Percentiles rank a stretch among this genome's conserved stretches.
Conservation (phyloP, 768 basidiomycete genomes). For the Nevesoporus exiguus region DNA sequence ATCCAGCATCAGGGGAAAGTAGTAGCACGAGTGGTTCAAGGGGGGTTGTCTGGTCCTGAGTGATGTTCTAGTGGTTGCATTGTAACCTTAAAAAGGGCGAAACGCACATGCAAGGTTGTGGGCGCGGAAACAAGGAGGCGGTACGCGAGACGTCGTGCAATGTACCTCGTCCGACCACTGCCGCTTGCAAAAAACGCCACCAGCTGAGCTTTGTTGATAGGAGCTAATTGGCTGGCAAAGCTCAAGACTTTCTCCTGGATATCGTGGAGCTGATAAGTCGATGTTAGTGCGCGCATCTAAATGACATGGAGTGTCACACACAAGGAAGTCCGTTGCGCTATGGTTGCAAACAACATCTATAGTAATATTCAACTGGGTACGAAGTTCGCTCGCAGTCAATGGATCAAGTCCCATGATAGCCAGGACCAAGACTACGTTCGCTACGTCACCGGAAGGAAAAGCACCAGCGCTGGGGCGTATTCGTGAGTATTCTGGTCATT, state of each 20-base stretch:
- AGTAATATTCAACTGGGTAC: slow-evolving; percentile 43
- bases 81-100: background rate
- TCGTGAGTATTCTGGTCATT: background rate
- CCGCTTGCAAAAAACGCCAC: slow-evolving; percentile 51
- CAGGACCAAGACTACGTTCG: slow-evolving; percentile 48
- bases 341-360: slow-evolving; percentile 45
- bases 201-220: slow-evolving; percentile 49
- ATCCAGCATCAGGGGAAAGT: slow-evolving; percentile 44
- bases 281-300: background rate
- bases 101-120: slow-evolving; percentile 14
- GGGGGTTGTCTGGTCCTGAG: slow-evolving; percentile 47
- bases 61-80: background rate
- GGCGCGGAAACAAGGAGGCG: slow-evolving; percentile 18
- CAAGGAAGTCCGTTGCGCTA: slow-evolving; percentile 33
- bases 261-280: slow-evolving; percentile 40
- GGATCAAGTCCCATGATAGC: slow-evolving; percentile 57
- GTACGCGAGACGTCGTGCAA: slow-evolving; percentile 59
- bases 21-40: slow-evolving; percentile 47
- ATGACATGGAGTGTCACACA: slow-evolving; percentile 10
- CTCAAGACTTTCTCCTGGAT: slow-evolving; percentile 45
- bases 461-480: slow-evolving; percentile 29
- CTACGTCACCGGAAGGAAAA: slow-evolving; percentile 40
- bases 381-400: slow-evolving; percentile 42
- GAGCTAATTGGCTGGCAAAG: slow-evolving; percentile 39
- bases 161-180: slow-evolving; percentile 46